These are phyloP conservation scores for Phoenix roebelenii DNA, from an alignment of 176 grass and related monocot genomes.

Conservation along the genomic window DNA sequence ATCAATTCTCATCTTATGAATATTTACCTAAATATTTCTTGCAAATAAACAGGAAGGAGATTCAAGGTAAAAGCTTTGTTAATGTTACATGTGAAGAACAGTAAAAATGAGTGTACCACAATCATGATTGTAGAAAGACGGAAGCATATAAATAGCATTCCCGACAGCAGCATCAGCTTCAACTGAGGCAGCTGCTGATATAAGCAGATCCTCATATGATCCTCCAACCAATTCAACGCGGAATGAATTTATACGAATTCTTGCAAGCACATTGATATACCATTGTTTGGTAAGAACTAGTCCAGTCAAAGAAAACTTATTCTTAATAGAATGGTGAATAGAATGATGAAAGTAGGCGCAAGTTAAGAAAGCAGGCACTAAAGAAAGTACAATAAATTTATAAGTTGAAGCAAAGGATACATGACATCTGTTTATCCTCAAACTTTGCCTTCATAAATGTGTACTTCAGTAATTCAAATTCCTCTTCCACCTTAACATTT, in stretches of 20 bases:
- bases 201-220: constrained; percentile 66
- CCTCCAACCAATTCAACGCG: constrained; percentile 71
- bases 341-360: background rate
- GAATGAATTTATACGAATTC: constrained; percentile 88
- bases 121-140: constrained; percentile 95
- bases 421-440: constrained; percentile 35
- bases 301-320: constrained; percentile 43
- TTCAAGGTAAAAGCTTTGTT: too few species aligned
- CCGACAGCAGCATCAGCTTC: constrained; percentile 63
- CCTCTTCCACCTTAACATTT: constrained; percentile 51
- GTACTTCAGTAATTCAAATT: constrained; percentile 41
- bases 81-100: too few species aligned
- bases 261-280: constrained; percentile 86
- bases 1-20: too few species aligned
- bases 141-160: constrained; percentile 83
- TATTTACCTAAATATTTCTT: too few species aligned
- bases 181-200: constrained; percentile 50
- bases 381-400: constrained; percentile 3
- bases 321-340: background rate
- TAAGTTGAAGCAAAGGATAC: constrained; percentile 51
- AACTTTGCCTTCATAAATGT: constrained; percentile 51
- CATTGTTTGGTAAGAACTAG: constrained; percentile 83
- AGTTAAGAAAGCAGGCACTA: background rate
- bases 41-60: too few species aligned
- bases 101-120: constrained; percentile 35